Base-by-base conservation (phyloP, 129 eudicot genomes). In the Ambrosia artemisiifolia region DNA sequence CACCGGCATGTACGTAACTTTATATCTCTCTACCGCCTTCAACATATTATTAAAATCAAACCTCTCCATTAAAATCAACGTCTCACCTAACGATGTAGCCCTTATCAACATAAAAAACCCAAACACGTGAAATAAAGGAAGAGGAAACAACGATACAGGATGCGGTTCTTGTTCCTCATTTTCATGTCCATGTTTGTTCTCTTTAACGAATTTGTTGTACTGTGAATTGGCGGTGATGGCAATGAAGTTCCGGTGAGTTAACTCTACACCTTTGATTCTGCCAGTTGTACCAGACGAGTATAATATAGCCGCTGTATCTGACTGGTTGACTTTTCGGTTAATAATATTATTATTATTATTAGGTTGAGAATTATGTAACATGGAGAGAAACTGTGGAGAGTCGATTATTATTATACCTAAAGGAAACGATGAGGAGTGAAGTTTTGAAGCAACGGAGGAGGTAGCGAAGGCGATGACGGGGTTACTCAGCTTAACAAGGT, bases 221-320 rank as follows among this genome's bases (percentile, higher is more conserved):
- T 71, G 72, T 18, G 63, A 28, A 1, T n/a, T n/a, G n/a, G 78
- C 67, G 30, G 78, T 79, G 7, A 89, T 72, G 0, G 94, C 63
- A 4, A 92, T 89, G 1, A 89, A 50, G 71, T 87, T 92, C 14
- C 96, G 81, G 80, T 92, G 98, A 43, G 88, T 77, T 40, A 87
- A 44, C 73, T 87, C 92, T 0, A 92, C 98, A 6, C 96, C 98
- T 57, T 94, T 94, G 18, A 90, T 83, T 24, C 81, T 72, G 6
- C 99, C 97, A 16, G 99, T 94, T 32, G 99, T 94, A 60, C 99
- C 97, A 5, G 99, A 94, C 0, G 99, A 94, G 69, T 84, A 94
- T 5, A 94, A 86, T 11, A 94, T 90, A 0, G 79, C 93, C 4
- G 97, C 96, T 53, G 93, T 28, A 68, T 94, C 91, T 13, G 80